Evolutionary conservation across 345 rosid genomes (phyloP).

Genomic region (Salix caprea): DNA sequence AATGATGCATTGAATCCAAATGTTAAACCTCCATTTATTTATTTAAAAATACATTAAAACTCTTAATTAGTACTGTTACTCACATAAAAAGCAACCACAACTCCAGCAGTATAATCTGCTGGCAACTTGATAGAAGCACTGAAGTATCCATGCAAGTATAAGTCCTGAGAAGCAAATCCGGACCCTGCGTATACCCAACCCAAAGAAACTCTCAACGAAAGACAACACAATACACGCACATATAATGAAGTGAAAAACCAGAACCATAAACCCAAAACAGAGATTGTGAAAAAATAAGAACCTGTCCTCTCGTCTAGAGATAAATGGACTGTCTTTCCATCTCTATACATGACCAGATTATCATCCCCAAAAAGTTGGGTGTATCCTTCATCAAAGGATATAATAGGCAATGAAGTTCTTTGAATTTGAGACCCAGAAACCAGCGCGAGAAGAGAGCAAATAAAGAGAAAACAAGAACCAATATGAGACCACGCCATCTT

Average conservation of each 20-base stretch:
- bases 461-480: slow-evolving; percentile 28
- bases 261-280: neutral
- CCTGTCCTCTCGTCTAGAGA: slow-evolving; percentile 89
- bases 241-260: neutral
- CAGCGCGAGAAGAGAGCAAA: slow-evolving; percentile 35
- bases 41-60: neutral
- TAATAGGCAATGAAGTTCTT: slow-evolving; percentile 44
- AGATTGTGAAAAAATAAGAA: neutral
- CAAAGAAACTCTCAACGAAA: neutral
- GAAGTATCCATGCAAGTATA: slow-evolving; percentile 89
- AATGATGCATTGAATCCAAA: neutral
- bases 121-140: slow-evolving; percentile 92
- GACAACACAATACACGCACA: neutral
- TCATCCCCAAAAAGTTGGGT: slow-evolving; percentile 82
- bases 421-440: slow-evolving; percentile 53
- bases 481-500: slow-evolving; percentile 31
- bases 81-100: slow-evolving; percentile 97
- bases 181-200: slow-evolving; percentile 56
- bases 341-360: slow-evolving; percentile 62
- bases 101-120: slow-evolving; percentile 95
- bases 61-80: slow-evolving; percentile 23
- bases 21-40: neutral
- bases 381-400: slow-evolving; percentile 88
- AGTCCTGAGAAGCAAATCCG: slow-evolving; percentile 93
- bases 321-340: slow-evolving; percentile 80